A percentile compares a stretch with the other conserved stretches of the same genome.
These are phyloP conservation scores for Cronartium quercuum DNA, from an alignment of 1,284 basidiomycete species.

Conservation along the genomic window DNA sequence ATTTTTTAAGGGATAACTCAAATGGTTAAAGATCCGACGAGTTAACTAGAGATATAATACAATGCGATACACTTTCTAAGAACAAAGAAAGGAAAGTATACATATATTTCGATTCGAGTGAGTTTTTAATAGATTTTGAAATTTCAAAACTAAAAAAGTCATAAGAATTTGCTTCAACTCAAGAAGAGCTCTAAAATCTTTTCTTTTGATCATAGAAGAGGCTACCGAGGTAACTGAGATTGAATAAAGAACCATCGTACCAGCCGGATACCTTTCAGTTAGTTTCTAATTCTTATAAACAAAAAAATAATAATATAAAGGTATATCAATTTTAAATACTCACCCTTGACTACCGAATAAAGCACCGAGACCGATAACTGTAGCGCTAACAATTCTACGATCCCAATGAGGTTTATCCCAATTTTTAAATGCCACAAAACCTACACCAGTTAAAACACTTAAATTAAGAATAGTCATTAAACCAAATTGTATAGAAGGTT, in stretches of 20 bases:
- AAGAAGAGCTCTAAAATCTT: neutral
- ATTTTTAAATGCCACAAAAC: conserved; percentile 48
- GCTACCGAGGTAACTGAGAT: neutral
- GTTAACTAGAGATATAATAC: too few species aligned
- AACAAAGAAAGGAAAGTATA: too few species aligned
- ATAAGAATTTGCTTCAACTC: too few species aligned
- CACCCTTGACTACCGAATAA: conserved; percentile 67
- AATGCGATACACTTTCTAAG: too few species aligned
- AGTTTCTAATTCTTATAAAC: neutral
- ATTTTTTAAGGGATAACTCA: too few species aligned
- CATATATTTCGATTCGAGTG: too few species aligned
- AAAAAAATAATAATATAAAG: neutral
- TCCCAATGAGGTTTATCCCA: conserved; percentile 68
- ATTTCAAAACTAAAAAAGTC: too few species aligned
- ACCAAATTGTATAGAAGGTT: neutral
- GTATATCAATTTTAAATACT: conserved; percentile 43
- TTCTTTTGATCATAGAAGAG: neutral
- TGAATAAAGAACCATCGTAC: neutral
- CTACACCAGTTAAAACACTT: neutral
- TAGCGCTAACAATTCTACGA: conserved; percentile 59
- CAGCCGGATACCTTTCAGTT: neutral
- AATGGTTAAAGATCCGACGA: too few species aligned
- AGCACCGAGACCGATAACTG: conserved; percentile 61
- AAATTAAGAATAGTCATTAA: neutral
- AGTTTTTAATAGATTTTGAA: too few species aligned